Percentiles rank a stretch among this genome's conserved stretches.
These are phyloP conservation scores for Plasmodium inui DNA, from an alignment of 169 alveolate species.

Conservation along the genomic window DNA sequence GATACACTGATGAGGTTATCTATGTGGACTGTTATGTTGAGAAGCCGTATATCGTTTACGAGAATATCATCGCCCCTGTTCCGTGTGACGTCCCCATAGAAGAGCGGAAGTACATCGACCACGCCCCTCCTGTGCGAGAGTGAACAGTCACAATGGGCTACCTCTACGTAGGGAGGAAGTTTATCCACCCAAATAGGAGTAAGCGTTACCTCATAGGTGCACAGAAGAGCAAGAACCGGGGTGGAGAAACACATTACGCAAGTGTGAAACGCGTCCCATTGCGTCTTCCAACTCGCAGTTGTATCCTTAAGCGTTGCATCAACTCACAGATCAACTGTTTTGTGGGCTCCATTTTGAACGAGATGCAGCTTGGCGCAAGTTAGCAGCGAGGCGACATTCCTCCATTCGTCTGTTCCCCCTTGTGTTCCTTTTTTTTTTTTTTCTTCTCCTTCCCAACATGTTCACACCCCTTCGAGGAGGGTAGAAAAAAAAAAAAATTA, in stretches of 20 bases:
- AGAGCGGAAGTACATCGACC: slow-evolving; percentile 37
- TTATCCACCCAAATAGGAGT: background rate
- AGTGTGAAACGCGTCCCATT: background rate
- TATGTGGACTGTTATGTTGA: slow-evolving; percentile 82
- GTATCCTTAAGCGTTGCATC: background rate
- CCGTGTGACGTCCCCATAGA: slow-evolving; percentile 79
- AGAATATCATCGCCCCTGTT: slow-evolving; percentile 77
- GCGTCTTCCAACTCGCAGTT: background rate
- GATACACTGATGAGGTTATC: slow-evolving; percentile 79
- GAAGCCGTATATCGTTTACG: slow-evolving; percentile 80
- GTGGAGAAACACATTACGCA: background rate
- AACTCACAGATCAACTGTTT: background rate
- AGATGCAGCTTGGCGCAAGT: background rate
- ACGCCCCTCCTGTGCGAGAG: slow-evolving; percentile 33
- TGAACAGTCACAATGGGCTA: background rate
- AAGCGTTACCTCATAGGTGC: background rate
- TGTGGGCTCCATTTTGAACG: background rate
- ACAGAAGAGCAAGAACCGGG: background rate
- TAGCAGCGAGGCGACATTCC: background rate
- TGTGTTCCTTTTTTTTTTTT: background rate
- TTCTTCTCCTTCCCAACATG: background rate
- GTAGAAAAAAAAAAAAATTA: background rate
- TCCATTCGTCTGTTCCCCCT: background rate
- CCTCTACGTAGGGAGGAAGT: background rate
- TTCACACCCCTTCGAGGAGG: background rate